A percentile compares a stretch with the other conserved stretches of the same genome.
Evolutionary conservation across 352 stramenopile genomes (phyloP).

Genomic region (Globisporangium lucens): DNA sequence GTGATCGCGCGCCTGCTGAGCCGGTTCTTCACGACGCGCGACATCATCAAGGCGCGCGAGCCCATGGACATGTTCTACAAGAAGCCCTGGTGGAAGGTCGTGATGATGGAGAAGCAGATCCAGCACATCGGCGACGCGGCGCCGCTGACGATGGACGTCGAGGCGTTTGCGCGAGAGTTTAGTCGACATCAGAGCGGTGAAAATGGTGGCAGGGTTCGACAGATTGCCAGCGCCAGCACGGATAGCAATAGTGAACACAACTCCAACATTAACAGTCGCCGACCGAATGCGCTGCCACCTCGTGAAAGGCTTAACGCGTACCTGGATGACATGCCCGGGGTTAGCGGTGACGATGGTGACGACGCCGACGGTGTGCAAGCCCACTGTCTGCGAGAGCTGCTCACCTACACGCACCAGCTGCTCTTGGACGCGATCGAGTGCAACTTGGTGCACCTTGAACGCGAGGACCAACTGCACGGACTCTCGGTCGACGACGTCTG

Average conservation of each 20-base stretch:
- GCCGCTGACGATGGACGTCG: neutral
- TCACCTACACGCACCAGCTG: slow-evolving; percentile 61
- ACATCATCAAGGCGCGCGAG: slow-evolving; percentile 54
- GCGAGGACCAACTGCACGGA: slow-evolving; percentile 56
- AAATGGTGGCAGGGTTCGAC: neutral
- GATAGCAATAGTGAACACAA: neutral
- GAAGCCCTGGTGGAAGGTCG: slow-evolving; percentile 88
- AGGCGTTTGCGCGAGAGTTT: slow-evolving; percentile 9
- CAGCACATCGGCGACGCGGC: neutral
- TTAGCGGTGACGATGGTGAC: neutral
- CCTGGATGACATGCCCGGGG: neutral
- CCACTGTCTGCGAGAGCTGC: slow-evolving; percentile 53
- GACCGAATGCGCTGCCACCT: neutral
- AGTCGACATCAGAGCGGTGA: neutral
- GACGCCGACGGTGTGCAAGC: slow-evolving; percentile 18
- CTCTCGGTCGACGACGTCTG: slow-evolving; percentile 58
- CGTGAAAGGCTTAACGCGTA: neutral
- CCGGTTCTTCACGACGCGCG: slow-evolving; percentile 47
- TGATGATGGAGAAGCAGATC: slow-evolving; percentile 26
- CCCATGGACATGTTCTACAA: slow-evolving; percentile 90
- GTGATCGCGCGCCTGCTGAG: slow-evolving; percentile 75
- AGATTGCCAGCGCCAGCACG: neutral
- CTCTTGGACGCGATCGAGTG: slow-evolving; percentile 63
- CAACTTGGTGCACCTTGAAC: slow-evolving; percentile 62
- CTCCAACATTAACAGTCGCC: neutral